A percentile compares a stretch with the other conserved stretches of the same genome.
Conservation (phyloP, 1,284 basidiomycete species). For the Phylloboletellus chloephorus region DNA sequence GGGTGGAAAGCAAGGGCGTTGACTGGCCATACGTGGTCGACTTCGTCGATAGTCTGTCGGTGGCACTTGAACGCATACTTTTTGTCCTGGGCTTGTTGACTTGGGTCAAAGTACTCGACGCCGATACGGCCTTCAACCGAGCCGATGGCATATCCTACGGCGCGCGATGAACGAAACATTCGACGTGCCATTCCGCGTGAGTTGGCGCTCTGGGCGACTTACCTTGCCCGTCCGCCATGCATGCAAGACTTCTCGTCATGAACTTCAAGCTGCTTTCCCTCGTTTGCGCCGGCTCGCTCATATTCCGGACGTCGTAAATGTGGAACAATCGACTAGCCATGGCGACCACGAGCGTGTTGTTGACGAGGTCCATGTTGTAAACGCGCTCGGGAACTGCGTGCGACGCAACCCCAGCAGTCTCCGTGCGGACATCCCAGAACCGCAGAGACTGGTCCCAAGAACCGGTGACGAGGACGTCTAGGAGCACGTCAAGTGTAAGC, state of each 20-base stretch:
- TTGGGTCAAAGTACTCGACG: conserved; percentile 94
- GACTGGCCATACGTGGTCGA: conserved; percentile 99
- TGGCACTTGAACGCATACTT: conserved; percentile 99
- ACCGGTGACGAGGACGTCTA: conserved; percentile 74
- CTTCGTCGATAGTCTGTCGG: conserved; percentile 80
- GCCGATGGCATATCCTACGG: conserved; percentile 82
- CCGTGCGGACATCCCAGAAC: conserved; percentile 78
- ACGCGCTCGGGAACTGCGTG: conserved; percentile 76
- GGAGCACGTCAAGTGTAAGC: background rate
- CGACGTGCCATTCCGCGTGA: background rate
- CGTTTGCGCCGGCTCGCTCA: conserved; percentile 67
- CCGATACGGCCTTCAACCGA: conserved; percentile 96
- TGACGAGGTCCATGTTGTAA: conserved; percentile 74
- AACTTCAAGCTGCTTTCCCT: conserved; percentile 94
- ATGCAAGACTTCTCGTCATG: conserved; percentile 86
- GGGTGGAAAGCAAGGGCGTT: conserved; percentile 95
- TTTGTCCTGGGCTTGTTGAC: conserved; percentile 69
- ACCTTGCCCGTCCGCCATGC: conserved; percentile 93
- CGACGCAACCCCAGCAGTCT: conserved; percentile 54
- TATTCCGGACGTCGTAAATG: conserved; percentile 79
- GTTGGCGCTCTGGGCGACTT: conserved; percentile 4
- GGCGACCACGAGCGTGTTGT: conserved; percentile 76
- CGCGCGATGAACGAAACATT: background rate
- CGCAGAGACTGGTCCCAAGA: conserved; percentile 88
- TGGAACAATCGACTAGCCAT: conserved; percentile 87